phyloP scores from a whole-genome alignment of 345 rosid species.

The Hirschfeldia incana region DNA sequence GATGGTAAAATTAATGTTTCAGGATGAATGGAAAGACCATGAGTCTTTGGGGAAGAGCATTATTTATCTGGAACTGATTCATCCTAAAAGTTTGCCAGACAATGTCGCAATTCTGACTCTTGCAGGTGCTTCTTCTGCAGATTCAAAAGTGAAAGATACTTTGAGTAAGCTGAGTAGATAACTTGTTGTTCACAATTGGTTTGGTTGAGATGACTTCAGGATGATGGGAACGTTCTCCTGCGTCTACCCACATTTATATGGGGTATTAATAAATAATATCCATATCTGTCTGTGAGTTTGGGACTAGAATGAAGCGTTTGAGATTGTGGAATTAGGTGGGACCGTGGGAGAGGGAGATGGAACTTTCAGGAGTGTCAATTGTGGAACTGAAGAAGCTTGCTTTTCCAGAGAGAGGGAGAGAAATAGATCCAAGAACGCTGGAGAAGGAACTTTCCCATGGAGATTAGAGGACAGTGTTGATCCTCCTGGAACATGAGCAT shows the following conservation, averaged over 20 bases:
- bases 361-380: slow-evolving; percentile 58
- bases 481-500: slow-evolving; percentile 41
- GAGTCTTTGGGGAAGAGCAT: slow-evolving; percentile 47
- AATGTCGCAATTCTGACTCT: too few species aligned
- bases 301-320: slow-evolving; percentile 28
- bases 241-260: slow-evolving; percentile 81
- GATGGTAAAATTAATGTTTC: slow-evolving; percentile 25
- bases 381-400: slow-evolving; percentile 58
- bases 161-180: too few species aligned
- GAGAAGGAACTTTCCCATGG: slow-evolving; percentile 88
- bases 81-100: slow-evolving; percentile 41
- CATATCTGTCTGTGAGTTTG: slow-evolving; percentile 12
- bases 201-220: slow-evolving; percentile 46
- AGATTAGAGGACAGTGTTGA: slow-evolving; percentile 71
- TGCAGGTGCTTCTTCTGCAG: too few species aligned
- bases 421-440: slow-evolving; percentile 58
- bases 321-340: slow-evolving; percentile 47
- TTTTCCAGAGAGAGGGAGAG: slow-evolving; percentile 69
- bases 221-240: slow-evolving; percentile 68
- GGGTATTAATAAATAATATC: slow-evolving; percentile 48
- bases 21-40: slow-evolving; percentile 69
- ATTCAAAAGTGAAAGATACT: too few species aligned
- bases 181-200: too few species aligned
- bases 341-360: slow-evolving; percentile 85
- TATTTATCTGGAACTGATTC: slow-evolving; percentile 72